Percentiles rank a stretch among this genome's conserved stretches.
phyloP scores from a whole-genome alignment of 225 moss, liverwort and hornwort species.

The Ulota crispa region DNA sequence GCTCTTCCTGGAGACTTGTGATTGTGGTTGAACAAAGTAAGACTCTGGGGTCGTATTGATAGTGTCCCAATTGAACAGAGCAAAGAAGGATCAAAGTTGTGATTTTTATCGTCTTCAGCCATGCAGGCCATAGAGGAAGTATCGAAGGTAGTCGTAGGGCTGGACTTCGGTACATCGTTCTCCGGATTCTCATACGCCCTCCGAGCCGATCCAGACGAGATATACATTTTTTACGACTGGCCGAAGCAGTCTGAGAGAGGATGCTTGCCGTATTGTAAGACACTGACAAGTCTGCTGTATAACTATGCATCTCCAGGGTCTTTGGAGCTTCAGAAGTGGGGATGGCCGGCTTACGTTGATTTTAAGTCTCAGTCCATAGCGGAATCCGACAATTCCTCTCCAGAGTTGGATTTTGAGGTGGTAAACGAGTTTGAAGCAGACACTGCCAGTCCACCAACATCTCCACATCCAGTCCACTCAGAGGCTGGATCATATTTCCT shows the following conservation, averaged over 20 bases:
- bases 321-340: not conserved
- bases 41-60: too few species aligned
- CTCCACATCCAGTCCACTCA: not conserved
- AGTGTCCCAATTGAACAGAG: too few species aligned
- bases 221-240: slow-evolving; percentile 4
- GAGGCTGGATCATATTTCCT: not conserved
- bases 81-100: too few species aligned
- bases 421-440: not conserved
- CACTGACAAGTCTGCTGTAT: not conserved
- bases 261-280: not conserved
- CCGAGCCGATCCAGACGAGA: not conserved
- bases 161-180: not conserved
- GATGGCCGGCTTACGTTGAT: not conserved
- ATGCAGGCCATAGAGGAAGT: not conserved
- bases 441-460: fast-evolving
- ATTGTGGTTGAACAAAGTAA: too few species aligned
- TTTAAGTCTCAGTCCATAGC: not conserved
- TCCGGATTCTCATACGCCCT: not conserved
- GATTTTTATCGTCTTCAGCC: too few species aligned
- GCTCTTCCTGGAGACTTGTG: too few species aligned
- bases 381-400: not conserved
- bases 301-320: too few species aligned
- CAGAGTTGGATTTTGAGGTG: not conserved
- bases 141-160: not conserved
- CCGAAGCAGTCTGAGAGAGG: not conserved